Evolutionary conservation across 257 asterid genomes (phyloP).

Genomic region (Lavandula angustifolia): DNA sequence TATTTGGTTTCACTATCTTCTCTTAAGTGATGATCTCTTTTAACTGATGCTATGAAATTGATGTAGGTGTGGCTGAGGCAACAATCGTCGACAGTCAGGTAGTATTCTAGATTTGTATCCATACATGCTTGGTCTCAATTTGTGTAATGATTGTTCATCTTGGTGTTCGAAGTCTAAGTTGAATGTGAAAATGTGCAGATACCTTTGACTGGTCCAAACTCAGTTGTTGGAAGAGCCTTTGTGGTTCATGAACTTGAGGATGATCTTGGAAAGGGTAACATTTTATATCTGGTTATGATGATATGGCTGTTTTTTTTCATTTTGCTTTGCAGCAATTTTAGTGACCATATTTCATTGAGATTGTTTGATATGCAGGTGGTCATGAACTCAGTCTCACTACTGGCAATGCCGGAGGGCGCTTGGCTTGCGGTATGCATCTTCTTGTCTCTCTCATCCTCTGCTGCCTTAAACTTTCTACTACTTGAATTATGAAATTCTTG

Average conservation of each 20-base stretch:
- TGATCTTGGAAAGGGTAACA: conserved; percentile 95
- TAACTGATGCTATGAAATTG: conserved; percentile 29
- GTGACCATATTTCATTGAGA: neutral
- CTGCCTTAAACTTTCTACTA: neutral
- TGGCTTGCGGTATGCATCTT: conserved; percentile 81
- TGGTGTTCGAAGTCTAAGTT: neutral
- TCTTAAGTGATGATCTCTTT: neutral
- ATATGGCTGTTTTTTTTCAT: conserved; percentile 1
- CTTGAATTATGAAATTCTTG: neutral
- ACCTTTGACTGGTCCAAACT: conserved; percentile 77
- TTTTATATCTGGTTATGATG: neutral
- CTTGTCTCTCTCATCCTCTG: conserved; percentile 16
- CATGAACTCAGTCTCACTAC: conserved; percentile 92
- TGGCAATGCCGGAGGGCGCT: conserved; percentile 96
- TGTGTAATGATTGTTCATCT: conserved; percentile 15
- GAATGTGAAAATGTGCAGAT: conserved; percentile 46
- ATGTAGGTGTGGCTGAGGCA: conserved; percentile 88
- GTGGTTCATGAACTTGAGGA: conserved; percentile 95
- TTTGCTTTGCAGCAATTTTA: neutral
- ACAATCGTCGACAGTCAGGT: conserved; percentile 84
- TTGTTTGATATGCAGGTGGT: conserved; percentile 58
- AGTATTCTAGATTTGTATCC: conserved; percentile 8
- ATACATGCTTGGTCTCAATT: neutral
- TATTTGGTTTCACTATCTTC: conserved; percentile 31
- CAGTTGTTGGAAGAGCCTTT: conserved; percentile 92